These are phyloP conservation scores for Leptoxyphium fumago DNA, from an alignment of 2,329 filamentous ascomycete genomes.

Conservation along the genomic window DNA sequence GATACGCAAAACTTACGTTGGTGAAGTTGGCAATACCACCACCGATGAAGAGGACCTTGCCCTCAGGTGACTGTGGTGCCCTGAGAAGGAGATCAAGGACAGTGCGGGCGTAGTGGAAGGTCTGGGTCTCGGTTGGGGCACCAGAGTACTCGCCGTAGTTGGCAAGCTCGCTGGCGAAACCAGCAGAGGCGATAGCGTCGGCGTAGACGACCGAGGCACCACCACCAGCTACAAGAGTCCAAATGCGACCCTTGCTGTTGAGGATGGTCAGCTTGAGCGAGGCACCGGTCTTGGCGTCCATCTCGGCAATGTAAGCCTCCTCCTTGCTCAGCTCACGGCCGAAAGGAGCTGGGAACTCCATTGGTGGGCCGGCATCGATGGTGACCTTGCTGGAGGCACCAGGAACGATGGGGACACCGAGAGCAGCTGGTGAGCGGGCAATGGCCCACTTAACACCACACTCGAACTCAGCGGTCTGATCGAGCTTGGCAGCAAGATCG, in stretches of 20 bases:
- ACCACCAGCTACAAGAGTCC: slow-evolving; percentile 97
- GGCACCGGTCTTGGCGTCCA: slow-evolving; percentile 98
- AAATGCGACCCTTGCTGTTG: slow-evolving; percentile 81
- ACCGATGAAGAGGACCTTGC: slow-evolving; percentile 98
- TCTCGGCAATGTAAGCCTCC: slow-evolving; percentile 96
- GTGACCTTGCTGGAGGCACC: slow-evolving; percentile 52
- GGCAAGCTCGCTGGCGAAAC: slow-evolving; percentile 89
- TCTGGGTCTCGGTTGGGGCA: slow-evolving; percentile 96
- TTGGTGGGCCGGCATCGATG: slow-evolving; percentile 91
- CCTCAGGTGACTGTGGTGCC: slow-evolving; percentile 66
- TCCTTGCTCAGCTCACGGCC: slow-evolving; percentile 97
- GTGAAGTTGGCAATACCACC: slow-evolving; percentile 99
- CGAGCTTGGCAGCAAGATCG: slow-evolving; percentile 94
- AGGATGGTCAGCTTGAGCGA: slow-evolving; percentile 96
- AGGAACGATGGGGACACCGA: slow-evolving; percentile 57
- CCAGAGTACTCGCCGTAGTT: slow-evolving; percentile 99
- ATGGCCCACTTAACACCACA: slow-evolving; percentile 98
- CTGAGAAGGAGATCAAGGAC: slow-evolving; percentile 96
- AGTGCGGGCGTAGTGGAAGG: slow-evolving; percentile 96
- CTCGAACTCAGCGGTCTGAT: slow-evolving; percentile 98
- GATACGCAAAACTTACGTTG: slow-evolving; percentile 44
- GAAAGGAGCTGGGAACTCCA: slow-evolving; percentile 98
- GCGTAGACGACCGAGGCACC: slow-evolving; percentile 99
- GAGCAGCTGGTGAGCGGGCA: slow-evolving; percentile 75
- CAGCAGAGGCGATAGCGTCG: slow-evolving; percentile 91